Base-by-base conservation (phyloP, 2,329 filamentous ascomycete genomes). In the Monosporascus sp. region DNA sequence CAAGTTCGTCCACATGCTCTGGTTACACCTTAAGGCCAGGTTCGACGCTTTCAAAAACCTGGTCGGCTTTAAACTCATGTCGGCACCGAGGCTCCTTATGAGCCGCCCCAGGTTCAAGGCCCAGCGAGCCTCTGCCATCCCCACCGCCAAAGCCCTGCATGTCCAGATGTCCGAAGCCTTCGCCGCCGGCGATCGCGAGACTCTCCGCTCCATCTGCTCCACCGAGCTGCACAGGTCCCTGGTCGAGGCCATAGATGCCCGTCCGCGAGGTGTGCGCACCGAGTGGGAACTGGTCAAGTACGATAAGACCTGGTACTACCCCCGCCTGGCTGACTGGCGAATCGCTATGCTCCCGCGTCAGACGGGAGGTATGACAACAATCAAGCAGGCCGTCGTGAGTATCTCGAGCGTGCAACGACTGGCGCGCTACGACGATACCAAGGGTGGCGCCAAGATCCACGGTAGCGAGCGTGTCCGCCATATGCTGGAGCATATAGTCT, bases 401-500 rank as follows among this genome's bases (percentile, higher is more conserved):
- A 80, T 88, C 56, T 65, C 71, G 27, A 83, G 79, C 54, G 74
- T 72, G 34, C 85, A 88, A 70, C 74, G 72, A 58, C 68, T 82
- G 37, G 72, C 71, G 7, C 72, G 75, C 59, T 69, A 72, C 54
- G 67, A 73, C 48, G 60, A 60, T 34, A 50, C 54, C 7, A 54
- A 51, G 2, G 71, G 70, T 17, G 74, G 71, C 15, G 58, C 65
- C 54, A 60, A 70, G n/a, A 64, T 81, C 7, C 68, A 73, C 1
- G 78, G 76, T 2, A 74, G 70, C 54, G 73, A 75, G 45, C 75
- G 76, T 62, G 72, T 78, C 57, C 77, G 79, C 61, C 71, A 80
- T 48, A 75, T 85, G 59, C 66, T 76, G 2, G 87, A 90, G 72
- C 82, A 89, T 62, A 57, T 90, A 5, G 84, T 88, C 39, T 58